phyloP scores from a whole-genome alignment of 2,329 filamentous ascomycete genomes.

The Fusarium vanettenii region DNA sequence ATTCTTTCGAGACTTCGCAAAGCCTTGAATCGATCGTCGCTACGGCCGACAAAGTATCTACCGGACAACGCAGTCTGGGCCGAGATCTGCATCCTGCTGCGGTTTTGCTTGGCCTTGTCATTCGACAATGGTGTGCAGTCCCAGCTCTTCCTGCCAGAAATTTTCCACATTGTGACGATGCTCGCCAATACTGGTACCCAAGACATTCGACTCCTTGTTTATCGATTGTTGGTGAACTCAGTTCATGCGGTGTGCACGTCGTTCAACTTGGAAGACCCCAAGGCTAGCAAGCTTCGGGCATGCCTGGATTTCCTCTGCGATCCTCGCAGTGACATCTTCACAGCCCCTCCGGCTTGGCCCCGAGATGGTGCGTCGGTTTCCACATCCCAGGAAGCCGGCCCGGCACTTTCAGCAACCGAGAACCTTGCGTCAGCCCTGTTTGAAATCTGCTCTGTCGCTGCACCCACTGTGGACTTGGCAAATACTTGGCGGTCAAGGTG shows the following conservation, averaged over 20 bases:
- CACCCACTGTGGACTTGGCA: constrained; percentile 71
- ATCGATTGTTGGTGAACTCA: constrained; percentile 73
- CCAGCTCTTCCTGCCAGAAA: constrained; percentile 74
- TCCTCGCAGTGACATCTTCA: constrained; percentile 68
- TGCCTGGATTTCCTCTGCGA: constrained; percentile 71
- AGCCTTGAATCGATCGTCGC: constrained; percentile 73
- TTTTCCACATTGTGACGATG: constrained; percentile 79
- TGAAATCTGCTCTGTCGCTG: constrained; percentile 72
- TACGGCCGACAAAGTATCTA: constrained; percentile 73
- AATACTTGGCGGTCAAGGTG: constrained; percentile 78
- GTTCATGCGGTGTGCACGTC: constrained; percentile 76
- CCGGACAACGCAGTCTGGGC: constrained; percentile 76
- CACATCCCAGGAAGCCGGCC: constrained; percentile 64
- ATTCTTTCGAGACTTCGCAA: constrained; percentile 74
- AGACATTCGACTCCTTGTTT: constrained; percentile 68
- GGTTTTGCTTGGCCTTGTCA: constrained; percentile 74
- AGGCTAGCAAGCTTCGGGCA: constrained; percentile 65
- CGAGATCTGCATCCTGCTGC: constrained; percentile 75
- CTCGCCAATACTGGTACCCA: constrained; percentile 72
- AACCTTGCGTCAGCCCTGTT: constrained; percentile 71
- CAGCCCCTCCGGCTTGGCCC: constrained; percentile 56
- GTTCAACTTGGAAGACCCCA: constrained; percentile 70
- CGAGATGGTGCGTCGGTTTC: constrained; percentile 67
- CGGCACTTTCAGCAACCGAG: constrained; percentile 68
- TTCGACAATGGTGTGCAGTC: constrained; percentile 76